Percentiles rank a stretch among this genome's conserved stretches.
Evolutionary conservation across 768 basidiomycete genomes (phyloP).

Genomic region (Agaricus sinodeliciosus): DNA sequence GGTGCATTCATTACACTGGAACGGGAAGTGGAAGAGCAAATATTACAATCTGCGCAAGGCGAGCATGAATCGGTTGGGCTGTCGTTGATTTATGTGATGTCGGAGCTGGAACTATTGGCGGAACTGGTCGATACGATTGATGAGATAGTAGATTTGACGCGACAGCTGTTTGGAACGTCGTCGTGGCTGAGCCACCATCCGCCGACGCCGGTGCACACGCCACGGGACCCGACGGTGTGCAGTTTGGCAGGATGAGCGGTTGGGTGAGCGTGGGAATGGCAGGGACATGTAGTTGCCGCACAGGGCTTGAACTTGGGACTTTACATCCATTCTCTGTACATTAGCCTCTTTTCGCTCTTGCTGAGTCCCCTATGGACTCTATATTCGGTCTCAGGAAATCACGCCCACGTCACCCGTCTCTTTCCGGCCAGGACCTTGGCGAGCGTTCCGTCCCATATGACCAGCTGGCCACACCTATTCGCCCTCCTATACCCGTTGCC

Average conservation of each 20-base stretch:
- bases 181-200: slow-evolving; percentile 27
- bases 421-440: slow-evolving; percentile 53
- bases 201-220: slow-evolving; percentile 3
- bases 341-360: slow-evolving; percentile 5
- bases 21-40: slow-evolving; percentile 25
- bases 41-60: slow-evolving; percentile 15
- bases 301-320: neutral
- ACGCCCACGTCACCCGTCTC: slow-evolving; percentile 55
- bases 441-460: slow-evolving; percentile 72
- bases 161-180: slow-evolving; percentile 37
- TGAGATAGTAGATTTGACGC: slow-evolving; percentile 30
- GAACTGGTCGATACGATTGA: slow-evolving; percentile 37
- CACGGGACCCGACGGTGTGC: neutral
- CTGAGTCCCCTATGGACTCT: slow-evolving; percentile 43
- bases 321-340: slow-evolving; percentile 10
- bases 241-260: slow-evolving; percentile 8
- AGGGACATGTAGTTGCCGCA: neutral
- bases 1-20: slow-evolving; percentile 31
- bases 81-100: slow-evolving; percentile 33
- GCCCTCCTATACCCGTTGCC: slow-evolving; percentile 52
- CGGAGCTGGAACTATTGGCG: slow-evolving; percentile 35
- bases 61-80: slow-evolving; percentile 27
- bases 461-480: slow-evolving; percentile 47
- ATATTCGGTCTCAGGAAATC: slow-evolving; percentile 62
- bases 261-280: slow-evolving; percentile 2